phyloP scores from a whole-genome alignment of 768 basidiomycete species.

The Boletus patriciae region DNA sequence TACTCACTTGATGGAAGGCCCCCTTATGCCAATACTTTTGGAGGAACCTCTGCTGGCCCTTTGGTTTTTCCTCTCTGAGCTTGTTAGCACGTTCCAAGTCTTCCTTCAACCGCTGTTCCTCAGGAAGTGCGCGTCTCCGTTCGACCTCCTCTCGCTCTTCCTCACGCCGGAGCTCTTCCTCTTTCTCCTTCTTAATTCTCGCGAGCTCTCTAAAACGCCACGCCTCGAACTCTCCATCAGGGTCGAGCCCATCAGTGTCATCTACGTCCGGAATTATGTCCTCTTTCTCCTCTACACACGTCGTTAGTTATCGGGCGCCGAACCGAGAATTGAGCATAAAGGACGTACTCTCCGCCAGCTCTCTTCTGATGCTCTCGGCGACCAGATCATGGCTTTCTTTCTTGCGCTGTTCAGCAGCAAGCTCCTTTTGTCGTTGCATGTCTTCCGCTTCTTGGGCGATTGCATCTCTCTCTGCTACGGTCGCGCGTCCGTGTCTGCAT shows the following conservation, averaged over 20 bases:
- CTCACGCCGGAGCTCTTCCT: conserved; percentile 78
- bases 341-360: conserved; percentile 84
- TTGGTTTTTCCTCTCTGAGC: conserved; percentile 81
- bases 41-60: conserved; percentile 88
- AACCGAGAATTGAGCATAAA: conserved; percentile 5
- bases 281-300: conserved; percentile 77
- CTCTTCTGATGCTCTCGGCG: conserved; percentile 89
- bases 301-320: background rate
- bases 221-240: conserved; percentile 87
- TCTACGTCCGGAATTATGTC: conserved; percentile 84
- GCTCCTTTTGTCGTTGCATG: conserved; percentile 61
- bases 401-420: conserved; percentile 77
- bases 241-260: conserved; percentile 92
- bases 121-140: conserved; percentile 86
- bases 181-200: conserved; percentile 93
- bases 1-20: conserved; percentile 89
- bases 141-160: conserved; percentile 91
- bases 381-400: conserved; percentile 91
- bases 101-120: conserved; percentile 89
- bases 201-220: conserved; percentile 93
- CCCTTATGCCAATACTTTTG: conserved; percentile 99
- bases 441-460: conserved; percentile 77
- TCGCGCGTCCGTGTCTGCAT: conserved; percentile 69
- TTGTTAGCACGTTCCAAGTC: conserved; percentile 86
- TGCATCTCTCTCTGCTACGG: conserved; percentile 67